Conservation (phyloP, 1,139 yeast genomes). For the Yamadazyma siamensis region DNA sequence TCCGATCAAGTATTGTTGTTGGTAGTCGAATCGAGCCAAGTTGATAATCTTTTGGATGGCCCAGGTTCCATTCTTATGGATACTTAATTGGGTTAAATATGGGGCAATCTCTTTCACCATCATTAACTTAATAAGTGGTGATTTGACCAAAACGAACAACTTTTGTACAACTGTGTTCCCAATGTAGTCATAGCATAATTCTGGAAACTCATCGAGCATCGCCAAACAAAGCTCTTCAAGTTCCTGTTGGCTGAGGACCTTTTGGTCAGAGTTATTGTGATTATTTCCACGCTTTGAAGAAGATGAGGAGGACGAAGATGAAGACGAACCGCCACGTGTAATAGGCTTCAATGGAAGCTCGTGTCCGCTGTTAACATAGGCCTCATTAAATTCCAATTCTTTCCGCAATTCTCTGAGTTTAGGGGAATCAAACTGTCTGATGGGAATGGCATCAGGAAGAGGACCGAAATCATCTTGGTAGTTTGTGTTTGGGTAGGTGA, state of each 20-base stretch:
- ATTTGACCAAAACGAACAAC: constrained; percentile 64
- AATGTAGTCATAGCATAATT: constrained; percentile 84
- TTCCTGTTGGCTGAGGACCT: constrained; percentile 43
- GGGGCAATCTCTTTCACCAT: constrained; percentile 81
- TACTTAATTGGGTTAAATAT: constrained; percentile 84
- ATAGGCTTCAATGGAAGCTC: constrained; percentile 5
- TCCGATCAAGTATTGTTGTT: constrained; percentile 70
- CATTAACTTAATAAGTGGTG: constrained; percentile 70
- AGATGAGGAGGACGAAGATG: too few species aligned
- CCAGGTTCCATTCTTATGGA: constrained; percentile 99
- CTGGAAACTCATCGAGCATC: constrained; percentile 88
- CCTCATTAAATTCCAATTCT: constrained; percentile 45
- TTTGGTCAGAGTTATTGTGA: constrained; percentile 6
- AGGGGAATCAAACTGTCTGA: constrained; percentile 83
- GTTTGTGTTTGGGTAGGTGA: constrained; percentile 29
- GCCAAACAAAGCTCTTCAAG: constrained; percentile 81
- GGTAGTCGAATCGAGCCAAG: constrained; percentile 49
- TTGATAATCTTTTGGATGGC: constrained; percentile 95
- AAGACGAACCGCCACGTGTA: too few species aligned
- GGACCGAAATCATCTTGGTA: constrained; percentile 60
- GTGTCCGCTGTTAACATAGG: constrained; percentile 7
- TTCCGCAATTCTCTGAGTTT: constrained; percentile 62
- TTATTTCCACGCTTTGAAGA: not conserved
- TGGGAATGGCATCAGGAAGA: constrained; percentile 59
- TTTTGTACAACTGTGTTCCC: constrained; percentile 97